Conservation (phyloP, 495 filamentous ascomycete species). For the Xylaria grammica region DNA sequence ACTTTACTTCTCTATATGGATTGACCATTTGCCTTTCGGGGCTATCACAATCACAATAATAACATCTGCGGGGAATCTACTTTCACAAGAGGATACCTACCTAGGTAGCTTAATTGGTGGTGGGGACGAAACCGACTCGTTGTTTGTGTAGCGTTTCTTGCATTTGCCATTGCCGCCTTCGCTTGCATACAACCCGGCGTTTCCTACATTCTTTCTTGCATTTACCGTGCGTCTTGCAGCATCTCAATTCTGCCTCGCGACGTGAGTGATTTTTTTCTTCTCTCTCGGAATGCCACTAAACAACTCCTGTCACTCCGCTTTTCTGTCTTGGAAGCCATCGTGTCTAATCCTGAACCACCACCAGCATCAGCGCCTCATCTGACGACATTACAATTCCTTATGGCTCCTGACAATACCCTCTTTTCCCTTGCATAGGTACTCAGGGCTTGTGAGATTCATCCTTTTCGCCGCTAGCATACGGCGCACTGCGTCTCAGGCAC, state of each 20-base stretch:
- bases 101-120: not conserved
- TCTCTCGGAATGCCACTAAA: not conserved
- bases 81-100: not conserved
- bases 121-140: not conserved
- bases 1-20: not conserved
- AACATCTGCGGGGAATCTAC: slow-evolving; percentile 1
- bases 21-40: not conserved
- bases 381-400: slow-evolving; percentile 41
- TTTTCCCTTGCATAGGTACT: slow-evolving; percentile 18
- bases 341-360: not conserved
- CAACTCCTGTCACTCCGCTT: not conserved
- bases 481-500: slow-evolving; percentile 10
- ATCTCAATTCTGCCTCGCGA: not conserved
- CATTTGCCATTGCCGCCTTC: slow-evolving; percentile 9
- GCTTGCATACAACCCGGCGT: slow-evolving; percentile 6
- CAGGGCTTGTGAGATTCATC: slow-evolving; percentile 34
- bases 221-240: not conserved
- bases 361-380: slow-evolving; percentile 11
- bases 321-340: not conserved
- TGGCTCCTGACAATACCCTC: slow-evolving; percentile 46
- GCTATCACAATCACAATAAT: not conserved
- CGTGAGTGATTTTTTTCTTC: not conserved
- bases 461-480: slow-evolving; percentile 25
- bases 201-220: not conserved
- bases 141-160: slow-evolving; percentile 15